Base-by-base conservation (phyloP, 371 early-diverging fungal genomes). In the Actinomucor elegans region DNA sequence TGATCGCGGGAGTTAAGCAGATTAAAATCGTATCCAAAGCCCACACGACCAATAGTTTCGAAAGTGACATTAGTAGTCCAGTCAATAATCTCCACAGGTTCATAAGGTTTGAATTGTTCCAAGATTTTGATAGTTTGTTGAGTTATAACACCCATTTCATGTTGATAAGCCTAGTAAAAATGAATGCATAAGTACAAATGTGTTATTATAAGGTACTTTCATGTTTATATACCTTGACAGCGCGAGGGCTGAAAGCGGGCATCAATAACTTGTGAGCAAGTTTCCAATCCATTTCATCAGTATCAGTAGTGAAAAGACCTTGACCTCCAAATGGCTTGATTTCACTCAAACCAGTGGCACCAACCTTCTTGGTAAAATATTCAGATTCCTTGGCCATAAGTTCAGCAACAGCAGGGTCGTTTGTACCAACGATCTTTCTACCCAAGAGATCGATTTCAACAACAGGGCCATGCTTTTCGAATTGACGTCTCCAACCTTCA, bases 41-140 rank as follows among this genome's bases (percentile, higher is more conserved):
- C 85, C 12, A 69, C 61, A 6, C 61, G 58, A 18, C 75, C 79
- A 46, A 81, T 78, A 0, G 77, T 75, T 40, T 78, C 75, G 42
- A 78, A 67, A 7, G 81, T 76, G 8, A 82, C 38, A 12, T 76
- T 72, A 6, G 81, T 84, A 11, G 72, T 76, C 79, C 83, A 82
- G 10, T 64, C 42, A 21, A 67, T 42, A 20, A 85, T 67, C 5
- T 71, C 70, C 2, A 77, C 64, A 3, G 52, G 45, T 46, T 77
- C 77, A 3, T 47, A 56, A 4, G 73, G 61, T 4, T 38, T 52
- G 35, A 57, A 74, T 37, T 64, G 53, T 10, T 63, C 72, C 11
- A 72, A 41, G 3, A 79, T 47, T 3, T 57, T 48, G 40, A 73
- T 60, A 3, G 66, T 55, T 20, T 78, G 40, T 32, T 61, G 42